Base-by-base conservation (phyloP, 257 asterid species). In the Misopates orontium region DNA sequence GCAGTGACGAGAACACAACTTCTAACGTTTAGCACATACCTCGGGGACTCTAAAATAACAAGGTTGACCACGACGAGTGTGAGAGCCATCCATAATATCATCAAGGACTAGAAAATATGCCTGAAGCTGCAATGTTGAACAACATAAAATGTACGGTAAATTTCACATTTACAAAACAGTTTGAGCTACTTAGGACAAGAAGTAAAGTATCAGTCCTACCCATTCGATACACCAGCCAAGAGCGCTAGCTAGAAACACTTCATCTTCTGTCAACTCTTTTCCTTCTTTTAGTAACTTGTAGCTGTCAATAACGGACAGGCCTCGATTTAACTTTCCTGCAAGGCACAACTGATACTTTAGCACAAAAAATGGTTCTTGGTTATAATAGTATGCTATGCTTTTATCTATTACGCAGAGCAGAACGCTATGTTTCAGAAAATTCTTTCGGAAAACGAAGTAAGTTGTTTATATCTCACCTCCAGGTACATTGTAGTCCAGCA, bases 161-260 rank as follows among this genome's bases (percentile, higher is more conserved):
- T 64, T 40, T 23, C 62, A 45, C 19, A 25, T 39, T 42, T n/a
- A 40, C 51, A 52, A 50, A 50, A 17, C 32, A 12, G 22, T 54
- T 13, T 42, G 55, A 45, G 6, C 61, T 14, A 54, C 47, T 25
- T 75, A 44, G 72, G 56, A 53, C 42, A 69, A 23, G 44, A 22
- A 20, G 25, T 20, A 61, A 57, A 17, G 56, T 66, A 40, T 11
- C 41, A 31, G 23, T 64, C 89, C 55, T 77, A 92, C 98, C 98
- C 98, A 92, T 81, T 92, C 98, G 67, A 92, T 80, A 55, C 98
- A 92, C 98, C 98, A 92, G 51, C 98, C 98, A 16, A 92, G 86
- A 60, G 89, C 84, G 28, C 91, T 78, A 20, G 95, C 88, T 64
- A 78, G 90, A 83, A 87, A 84, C 24, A 92, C 72, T 66, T 89